Conservation (phyloP, 208 protist genomes). For the Acanthamoeba royreba region DNA sequence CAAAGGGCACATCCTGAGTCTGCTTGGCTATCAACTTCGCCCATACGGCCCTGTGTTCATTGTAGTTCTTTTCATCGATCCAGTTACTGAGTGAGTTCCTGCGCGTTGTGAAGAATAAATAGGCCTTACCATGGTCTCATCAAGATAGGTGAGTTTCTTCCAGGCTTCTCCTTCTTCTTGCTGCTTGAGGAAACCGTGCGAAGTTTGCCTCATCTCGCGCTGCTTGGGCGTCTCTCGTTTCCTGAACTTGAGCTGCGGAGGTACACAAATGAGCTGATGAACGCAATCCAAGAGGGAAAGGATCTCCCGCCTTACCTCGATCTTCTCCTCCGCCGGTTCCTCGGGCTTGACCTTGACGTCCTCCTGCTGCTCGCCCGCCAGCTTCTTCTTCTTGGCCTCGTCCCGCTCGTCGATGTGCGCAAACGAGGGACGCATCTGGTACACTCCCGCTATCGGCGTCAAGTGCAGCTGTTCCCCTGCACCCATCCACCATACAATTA, state of each 20-base stretch:
- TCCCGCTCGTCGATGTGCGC: conserved; percentile 21
- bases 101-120: not conserved
- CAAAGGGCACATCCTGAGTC: not conserved
- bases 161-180: not conserved
- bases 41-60: not conserved
- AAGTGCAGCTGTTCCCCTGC: conserved; percentile 34
- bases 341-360: no score
- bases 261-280: not conserved
- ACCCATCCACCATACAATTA: no score
- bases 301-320: not conserved
- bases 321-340: not conserved
- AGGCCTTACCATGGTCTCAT: not conserved
- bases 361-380: no score
- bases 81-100: no score
- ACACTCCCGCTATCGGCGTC: not conserved
- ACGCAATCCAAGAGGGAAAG: no score
- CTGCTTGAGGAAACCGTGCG: conserved; percentile 8
- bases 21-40: conserved; percentile 34
- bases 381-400: not conserved
- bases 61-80: conserved; percentile 35
- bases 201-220: not conserved
- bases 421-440: conserved; percentile 36
- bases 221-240: not conserved
- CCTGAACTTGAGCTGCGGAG: not conserved
- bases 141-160: not conserved